These are phyloP conservation scores for Leishmania amazonensis DNA, from an alignment of 208 protist genomes.

Conservation along the genomic window DNA sequence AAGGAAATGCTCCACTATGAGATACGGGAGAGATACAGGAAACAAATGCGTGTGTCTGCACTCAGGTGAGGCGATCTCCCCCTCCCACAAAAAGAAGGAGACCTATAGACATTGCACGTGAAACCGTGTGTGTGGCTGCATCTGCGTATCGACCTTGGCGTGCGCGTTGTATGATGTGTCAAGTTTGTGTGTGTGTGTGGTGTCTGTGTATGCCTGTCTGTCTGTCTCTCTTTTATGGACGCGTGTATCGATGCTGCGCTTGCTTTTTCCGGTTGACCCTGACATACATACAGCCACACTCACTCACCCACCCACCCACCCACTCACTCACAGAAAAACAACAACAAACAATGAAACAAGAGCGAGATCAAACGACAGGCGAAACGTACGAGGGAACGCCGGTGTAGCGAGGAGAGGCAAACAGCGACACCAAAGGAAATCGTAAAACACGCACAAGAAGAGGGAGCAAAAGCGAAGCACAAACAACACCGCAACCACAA, in stretches of 20 bases:
- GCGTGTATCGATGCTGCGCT: background rate
- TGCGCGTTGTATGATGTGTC: background rate
- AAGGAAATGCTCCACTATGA: background rate
- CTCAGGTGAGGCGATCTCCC: background rate
- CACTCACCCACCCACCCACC: background rate
- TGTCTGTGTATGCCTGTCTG: background rate
- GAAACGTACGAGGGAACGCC: no score
- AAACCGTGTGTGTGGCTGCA: background rate
- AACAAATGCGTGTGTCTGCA: background rate
- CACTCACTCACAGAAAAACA: background rate
- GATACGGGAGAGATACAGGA: background rate
- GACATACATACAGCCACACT: background rate
- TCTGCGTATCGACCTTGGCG: background rate
- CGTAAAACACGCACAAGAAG: no score
- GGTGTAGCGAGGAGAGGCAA: no score
- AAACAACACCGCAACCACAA: background rate
- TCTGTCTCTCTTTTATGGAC: background rate
- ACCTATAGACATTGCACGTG: slow-evolving; percentile 16
- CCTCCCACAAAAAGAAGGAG: background rate
- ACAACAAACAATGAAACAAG: background rate
- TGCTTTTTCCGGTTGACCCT: background rate
- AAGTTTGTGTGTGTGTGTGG: background rate
- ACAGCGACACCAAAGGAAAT: no score
- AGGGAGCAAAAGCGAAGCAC: background rate
- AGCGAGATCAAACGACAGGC: no score